These are phyloP conservation scores for Parsonsia alboflavescens DNA, from an alignment of 257 asterid species.

Conservation along the genomic window DNA sequence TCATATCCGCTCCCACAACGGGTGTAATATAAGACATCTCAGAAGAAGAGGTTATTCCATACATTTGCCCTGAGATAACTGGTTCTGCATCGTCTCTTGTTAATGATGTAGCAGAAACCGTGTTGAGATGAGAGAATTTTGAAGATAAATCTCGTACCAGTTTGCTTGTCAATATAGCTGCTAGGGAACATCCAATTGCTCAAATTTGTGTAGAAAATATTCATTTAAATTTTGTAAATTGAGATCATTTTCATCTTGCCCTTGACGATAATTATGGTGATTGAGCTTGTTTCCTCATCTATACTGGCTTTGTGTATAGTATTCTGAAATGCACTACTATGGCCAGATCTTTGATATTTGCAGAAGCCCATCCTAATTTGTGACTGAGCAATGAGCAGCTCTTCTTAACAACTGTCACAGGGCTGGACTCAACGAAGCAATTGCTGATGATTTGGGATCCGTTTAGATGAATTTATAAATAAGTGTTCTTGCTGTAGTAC, in stretches of 20 bases:
- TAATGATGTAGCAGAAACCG: not conserved
- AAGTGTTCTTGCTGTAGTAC: no score
- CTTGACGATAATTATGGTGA: not conserved
- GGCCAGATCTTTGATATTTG: no score
- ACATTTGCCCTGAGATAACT: not conserved
- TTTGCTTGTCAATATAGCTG: not conserved
- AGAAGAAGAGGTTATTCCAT: not conserved
- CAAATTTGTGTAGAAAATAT: not conserved
- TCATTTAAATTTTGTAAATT: slow-evolving; percentile 6
- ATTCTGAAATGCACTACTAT: no score
- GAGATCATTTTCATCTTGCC: not conserved
- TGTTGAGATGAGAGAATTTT: not conserved
- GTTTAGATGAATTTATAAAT: no score
- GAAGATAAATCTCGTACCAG: slow-evolving; percentile 6
- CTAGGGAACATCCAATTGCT: not conserved
- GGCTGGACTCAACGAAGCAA: no score
- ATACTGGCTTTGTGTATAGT: not conserved
- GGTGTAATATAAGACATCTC: slow-evolving; percentile 5
- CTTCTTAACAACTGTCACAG: no score
- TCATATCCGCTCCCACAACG: slow-evolving; percentile 60
- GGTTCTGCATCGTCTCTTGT: not conserved
- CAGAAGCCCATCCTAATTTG: no score
- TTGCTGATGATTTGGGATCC: no score
- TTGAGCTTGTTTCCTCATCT: not conserved
- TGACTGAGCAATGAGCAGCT: no score